Conservation (phyloP, 352 stramenopile species). For the Thalassiosira ordinaria region DNA sequence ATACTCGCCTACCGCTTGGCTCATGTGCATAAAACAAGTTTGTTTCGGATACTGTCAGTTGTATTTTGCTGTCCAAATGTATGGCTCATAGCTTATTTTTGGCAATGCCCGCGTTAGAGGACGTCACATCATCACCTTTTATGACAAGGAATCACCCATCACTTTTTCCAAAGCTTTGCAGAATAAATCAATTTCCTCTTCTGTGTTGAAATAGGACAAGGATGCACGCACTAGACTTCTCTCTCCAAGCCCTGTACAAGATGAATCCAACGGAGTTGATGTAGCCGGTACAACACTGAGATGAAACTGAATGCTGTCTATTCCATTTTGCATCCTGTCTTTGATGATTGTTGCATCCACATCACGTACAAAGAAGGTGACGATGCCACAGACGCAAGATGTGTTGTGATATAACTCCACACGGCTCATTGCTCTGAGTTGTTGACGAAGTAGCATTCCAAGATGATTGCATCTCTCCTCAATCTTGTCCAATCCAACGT, state of each 20-base stretch:
- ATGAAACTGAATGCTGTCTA: constrained; percentile 9
- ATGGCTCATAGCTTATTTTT: too few species aligned
- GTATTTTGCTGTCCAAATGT: too few species aligned
- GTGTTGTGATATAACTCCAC: constrained; percentile 35
- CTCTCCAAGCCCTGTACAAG: constrained; percentile 41
- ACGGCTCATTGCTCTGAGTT: constrained; percentile 43
- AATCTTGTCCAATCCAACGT: constrained; percentile 65
- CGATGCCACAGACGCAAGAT: constrained; percentile 54
- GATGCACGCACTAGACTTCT: constrained; percentile 58
- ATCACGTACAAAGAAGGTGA: constrained; percentile 53
- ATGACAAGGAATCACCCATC: too few species aligned
- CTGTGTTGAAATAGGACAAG: constrained; percentile 68
- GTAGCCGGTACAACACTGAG: constrained; percentile 68
- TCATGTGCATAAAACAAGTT: neutral
- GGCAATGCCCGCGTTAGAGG: too few species aligned
- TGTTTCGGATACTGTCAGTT: too few species aligned
- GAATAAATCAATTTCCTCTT: constrained; percentile 60
- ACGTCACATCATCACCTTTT: too few species aligned
- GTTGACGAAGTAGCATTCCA: constrained; percentile 29
- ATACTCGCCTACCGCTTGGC: neutral
- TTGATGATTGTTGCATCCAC: constrained; percentile 39
- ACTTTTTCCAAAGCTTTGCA: constrained; percentile 24
- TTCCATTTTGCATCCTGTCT: constrained; percentile 2
- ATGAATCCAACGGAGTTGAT: constrained; percentile 72
- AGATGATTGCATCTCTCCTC: constrained; percentile 31